Conservation (phyloP, 2,329 filamentous ascomycete species). For the Exophiala lecanii-corni region DNA sequence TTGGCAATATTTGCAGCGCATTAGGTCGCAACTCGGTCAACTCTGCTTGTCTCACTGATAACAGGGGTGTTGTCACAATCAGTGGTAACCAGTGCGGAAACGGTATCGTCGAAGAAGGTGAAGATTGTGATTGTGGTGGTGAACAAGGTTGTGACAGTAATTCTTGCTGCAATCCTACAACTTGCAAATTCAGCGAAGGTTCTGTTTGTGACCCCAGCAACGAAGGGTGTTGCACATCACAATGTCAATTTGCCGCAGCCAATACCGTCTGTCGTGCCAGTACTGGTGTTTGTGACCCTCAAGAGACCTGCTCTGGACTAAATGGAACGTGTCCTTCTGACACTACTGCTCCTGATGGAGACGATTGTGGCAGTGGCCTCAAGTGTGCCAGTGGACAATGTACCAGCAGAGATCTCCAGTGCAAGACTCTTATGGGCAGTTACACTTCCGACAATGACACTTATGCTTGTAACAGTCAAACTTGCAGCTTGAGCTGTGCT, state of each 20-base stretch:
- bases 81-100: conserved; percentile 87
- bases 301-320: conserved; percentile 74
- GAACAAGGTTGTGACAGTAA: conserved; percentile 66
- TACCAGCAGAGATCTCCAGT: conserved; percentile 86
- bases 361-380: conserved; percentile 66
- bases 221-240: conserved; percentile 40
- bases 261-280: conserved; percentile 74
- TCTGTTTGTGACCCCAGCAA: conserved; percentile 67
- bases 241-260: conserved; percentile 45
- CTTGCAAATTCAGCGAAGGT: conserved; percentile 73
- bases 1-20: conserved; percentile 91
- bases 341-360: conserved; percentile 62
- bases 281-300: conserved; percentile 76
- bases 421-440: conserved; percentile 74
- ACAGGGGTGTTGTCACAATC: conserved; percentile 75
- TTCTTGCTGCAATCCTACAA: conserved; percentile 75
- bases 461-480: conserved; percentile 67
- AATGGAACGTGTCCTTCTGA: conserved; percentile 71
- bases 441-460: conserved; percentile 71
- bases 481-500: conserved; percentile 72
- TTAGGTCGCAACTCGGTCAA: conserved; percentile 73
- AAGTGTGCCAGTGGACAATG: conserved; percentile 89
- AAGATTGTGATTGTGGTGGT: conserved; percentile 95
- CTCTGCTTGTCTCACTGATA: conserved; percentile 73
- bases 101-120: conserved; percentile 88